Conservation (phyloP, 2,329 filamentous ascomycete species). For the Pseudogymnoascus sp. region DNA sequence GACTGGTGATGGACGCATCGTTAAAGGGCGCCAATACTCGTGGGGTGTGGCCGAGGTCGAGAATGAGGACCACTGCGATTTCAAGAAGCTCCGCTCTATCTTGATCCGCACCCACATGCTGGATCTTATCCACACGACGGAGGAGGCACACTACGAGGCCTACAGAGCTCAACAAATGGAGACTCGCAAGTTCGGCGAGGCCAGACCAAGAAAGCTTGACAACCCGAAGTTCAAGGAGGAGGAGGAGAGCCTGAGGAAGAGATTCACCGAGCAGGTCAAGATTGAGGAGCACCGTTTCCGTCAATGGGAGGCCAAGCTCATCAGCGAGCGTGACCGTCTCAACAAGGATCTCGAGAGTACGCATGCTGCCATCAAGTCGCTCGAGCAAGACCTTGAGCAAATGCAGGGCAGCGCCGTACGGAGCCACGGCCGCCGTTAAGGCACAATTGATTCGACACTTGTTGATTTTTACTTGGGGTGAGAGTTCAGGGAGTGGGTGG, state of each 20-base stretch:
- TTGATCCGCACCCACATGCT: conserved; percentile 99
- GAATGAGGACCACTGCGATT: conserved; percentile 99
- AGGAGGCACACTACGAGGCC: conserved; percentile 98
- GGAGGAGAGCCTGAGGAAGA: conserved; percentile 95
- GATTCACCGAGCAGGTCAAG: conserved; percentile 99
- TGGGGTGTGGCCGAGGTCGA: conserved; percentile 99
- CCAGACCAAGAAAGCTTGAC: conserved; percentile 92
- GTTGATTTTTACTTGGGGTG: conserved; percentile 15
- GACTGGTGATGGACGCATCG: conserved; percentile 88
- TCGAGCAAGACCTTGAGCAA: conserved; percentile 85
- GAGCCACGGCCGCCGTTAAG: conserved; percentile 85
- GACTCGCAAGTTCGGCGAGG: conserved; percentile 98
- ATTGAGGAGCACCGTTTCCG: conserved; percentile 98
- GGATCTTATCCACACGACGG: conserved; percentile 98
- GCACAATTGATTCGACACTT: conserved; percentile 8
- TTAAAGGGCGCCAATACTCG: conserved; percentile 97
- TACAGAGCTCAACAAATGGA: conserved; percentile 99
- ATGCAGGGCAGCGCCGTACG: conserved; percentile 88
- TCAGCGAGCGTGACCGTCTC: conserved; percentile 93
- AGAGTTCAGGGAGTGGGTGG: conserved; percentile 12
- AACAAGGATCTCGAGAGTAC: conserved; percentile 99
- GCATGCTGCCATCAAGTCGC: conserved; percentile 85
- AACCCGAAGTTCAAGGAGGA: conserved; percentile 99
- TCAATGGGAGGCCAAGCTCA: conserved; percentile 99
- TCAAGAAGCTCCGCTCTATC: conserved; percentile 99